phyloP scores from a whole-genome alignment of 805 yeast genomes.

The Wickerhamomyces xylosicus region DNA sequence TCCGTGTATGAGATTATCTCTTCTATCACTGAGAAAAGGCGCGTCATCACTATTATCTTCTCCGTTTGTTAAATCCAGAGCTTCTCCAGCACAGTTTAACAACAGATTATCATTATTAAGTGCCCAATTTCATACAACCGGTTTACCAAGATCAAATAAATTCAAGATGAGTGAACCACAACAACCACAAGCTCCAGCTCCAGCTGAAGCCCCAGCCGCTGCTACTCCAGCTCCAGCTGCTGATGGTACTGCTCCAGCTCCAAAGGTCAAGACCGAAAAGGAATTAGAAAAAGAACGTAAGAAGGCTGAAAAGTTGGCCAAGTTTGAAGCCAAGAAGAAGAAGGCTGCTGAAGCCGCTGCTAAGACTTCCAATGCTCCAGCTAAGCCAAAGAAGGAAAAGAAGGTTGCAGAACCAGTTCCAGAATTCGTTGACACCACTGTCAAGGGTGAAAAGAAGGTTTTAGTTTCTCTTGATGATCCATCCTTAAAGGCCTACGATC shows the following conservation, averaged over 20 bases:
- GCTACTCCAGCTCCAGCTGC: constrained; percentile 11
- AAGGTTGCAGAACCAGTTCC: constrained; percentile 68
- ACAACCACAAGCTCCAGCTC: constrained; percentile 7
- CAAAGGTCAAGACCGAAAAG: constrained; percentile 58
- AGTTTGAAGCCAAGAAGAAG: constrained; percentile 75
- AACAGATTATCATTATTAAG: neutral
- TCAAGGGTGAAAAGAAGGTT: constrained; percentile 83
- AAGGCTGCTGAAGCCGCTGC: constrained; percentile 47
- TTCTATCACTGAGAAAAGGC: neutral
- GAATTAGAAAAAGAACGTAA: constrained; percentile 80
- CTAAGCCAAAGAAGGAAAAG: constrained; percentile 58
- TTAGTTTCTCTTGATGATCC: constrained; percentile 86
- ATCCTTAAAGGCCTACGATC: constrained; percentile 88
- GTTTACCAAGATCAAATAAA: neutral
- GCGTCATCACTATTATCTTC: neutral
- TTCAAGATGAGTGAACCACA: constrained; percentile 7
- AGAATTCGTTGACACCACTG: constrained; percentile 78
- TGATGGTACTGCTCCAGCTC: constrained; percentile 18
- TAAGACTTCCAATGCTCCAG: constrained; percentile 23
- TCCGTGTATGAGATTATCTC: neutral
- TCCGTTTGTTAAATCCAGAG: neutral
- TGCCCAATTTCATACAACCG: neutral
- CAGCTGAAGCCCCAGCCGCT: constrained; percentile 5
- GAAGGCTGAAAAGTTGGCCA: constrained; percentile 80
- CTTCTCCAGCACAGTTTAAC: neutral